Evolutionary conservation across 2,329 filamentous ascomycete genomes (phyloP).

Genomic region (Colletotrichum sp.): DNA sequence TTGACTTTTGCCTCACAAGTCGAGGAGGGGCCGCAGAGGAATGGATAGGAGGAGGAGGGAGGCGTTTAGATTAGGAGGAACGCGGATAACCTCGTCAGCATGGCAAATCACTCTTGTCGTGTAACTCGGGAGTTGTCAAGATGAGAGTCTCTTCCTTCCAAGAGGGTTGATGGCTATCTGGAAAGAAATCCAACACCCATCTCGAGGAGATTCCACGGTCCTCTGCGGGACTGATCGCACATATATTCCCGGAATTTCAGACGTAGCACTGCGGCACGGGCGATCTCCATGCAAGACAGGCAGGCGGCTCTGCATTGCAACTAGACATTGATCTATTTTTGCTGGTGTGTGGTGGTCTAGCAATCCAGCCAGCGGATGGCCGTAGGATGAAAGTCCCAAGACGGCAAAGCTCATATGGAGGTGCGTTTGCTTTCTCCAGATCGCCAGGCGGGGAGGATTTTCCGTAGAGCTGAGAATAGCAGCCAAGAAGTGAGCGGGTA

Average conservation of each 20-base stretch:
- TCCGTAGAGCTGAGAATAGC: neutral
- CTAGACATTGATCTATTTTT: neutral
- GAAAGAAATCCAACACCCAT: too few species aligned
- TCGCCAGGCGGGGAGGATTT: neutral
- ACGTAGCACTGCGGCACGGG: neutral
- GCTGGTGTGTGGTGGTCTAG: too few species aligned
- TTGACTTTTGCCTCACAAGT: too few species aligned
- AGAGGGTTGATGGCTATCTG: too few species aligned
- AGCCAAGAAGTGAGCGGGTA: neutral
- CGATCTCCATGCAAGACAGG: constrained; percentile 5
- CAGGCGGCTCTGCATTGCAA: constrained; percentile 6
- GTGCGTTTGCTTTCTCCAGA: neutral
- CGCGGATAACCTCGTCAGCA: neutral
- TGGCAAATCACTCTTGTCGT: neutral
- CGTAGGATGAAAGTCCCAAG: neutral
- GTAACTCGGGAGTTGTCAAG: too few species aligned
- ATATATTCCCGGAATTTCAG: constrained; percentile 5
- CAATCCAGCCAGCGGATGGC: too few species aligned
- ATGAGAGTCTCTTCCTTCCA: too few species aligned
- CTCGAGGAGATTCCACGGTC: too few species aligned
- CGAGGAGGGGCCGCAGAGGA: too few species aligned
- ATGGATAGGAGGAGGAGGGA: too few species aligned
- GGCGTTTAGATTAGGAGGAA: neutral
- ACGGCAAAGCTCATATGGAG: neutral
- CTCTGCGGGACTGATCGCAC: neutral